Evolutionary conservation across 2,329 filamentous ascomycete species (phyloP).

Genomic region (Xylaria sp.): DNA sequence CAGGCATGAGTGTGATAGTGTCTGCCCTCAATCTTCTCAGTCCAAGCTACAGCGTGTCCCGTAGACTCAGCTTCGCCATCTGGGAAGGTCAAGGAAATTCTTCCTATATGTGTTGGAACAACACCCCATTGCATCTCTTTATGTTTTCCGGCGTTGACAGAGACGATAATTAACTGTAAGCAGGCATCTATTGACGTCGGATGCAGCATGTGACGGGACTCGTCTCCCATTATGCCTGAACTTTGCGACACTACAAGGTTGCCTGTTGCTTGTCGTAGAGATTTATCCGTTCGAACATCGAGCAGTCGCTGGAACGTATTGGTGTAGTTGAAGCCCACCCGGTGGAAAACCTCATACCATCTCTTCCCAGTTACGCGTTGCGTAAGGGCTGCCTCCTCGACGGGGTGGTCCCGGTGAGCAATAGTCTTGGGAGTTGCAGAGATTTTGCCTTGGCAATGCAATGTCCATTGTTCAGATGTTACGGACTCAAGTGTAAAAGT

Average conservation of each 20-base stretch:
- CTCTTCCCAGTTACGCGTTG: constrained; percentile 35
- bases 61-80: constrained; percentile 19
- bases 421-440: constrained; percentile 15
- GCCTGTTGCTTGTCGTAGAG: constrained; percentile 26
- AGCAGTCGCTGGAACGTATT: constrained; percentile 37
- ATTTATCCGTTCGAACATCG: constrained; percentile 31
- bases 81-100: constrained; percentile 34
- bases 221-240: constrained; percentile 28
- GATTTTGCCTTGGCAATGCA: constrained; percentile 37
- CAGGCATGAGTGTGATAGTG: constrained; percentile 39
- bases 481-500: constrained; percentile 40
- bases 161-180: constrained; percentile 42
- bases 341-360: constrained; percentile 39
- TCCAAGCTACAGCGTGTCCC: constrained; percentile 32
- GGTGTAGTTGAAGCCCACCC: constrained; percentile 42
- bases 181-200: constrained; percentile 50
- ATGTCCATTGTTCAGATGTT: constrained; percentile 34
- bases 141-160: constrained; percentile 36
- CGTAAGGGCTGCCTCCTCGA: constrained; percentile 28
- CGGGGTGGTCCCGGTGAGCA: constrained; percentile 15
- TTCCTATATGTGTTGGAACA: constrained; percentile 34
- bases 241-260: constrained; percentile 19
- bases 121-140: constrained; percentile 41
- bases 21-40: constrained; percentile 36
- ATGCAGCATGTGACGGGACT: constrained; percentile 49